phyloP scores from a whole-genome alignment of 345 rosid species.

The Heritiera fomes region DNA sequence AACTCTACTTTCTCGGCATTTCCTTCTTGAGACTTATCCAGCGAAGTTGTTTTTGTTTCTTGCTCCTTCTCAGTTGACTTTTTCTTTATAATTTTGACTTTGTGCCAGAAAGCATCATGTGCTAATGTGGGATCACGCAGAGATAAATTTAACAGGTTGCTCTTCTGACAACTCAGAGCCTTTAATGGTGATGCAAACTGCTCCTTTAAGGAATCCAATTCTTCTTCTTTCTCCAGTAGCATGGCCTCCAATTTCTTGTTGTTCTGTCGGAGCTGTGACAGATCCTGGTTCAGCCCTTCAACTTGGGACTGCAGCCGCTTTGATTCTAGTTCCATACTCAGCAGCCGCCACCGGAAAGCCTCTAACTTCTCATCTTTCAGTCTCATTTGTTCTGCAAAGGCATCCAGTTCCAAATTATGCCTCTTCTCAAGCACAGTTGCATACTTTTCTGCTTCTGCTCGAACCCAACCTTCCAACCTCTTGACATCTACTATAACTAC shows the following conservation, averaged over 20 bases:
- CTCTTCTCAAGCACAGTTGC: slow-evolving; percentile 56
- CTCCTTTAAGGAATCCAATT: slow-evolving; percentile 46
- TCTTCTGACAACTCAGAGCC: slow-evolving; percentile 36
- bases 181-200: slow-evolving; percentile 37
- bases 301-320: slow-evolving; percentile 62
- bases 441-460: slow-evolving; percentile 62
- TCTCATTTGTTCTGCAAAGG: slow-evolving; percentile 72
- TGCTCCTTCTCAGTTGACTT: slow-evolving; percentile 37
- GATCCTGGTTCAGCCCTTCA: slow-evolving; percentile 59
- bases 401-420: slow-evolving; percentile 67
- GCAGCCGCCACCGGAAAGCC: slow-evolving; percentile 59
- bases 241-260: slow-evolving; percentile 57
- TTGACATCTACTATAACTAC: slow-evolving; percentile 45
- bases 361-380: slow-evolving; percentile 81
- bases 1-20: slow-evolving; percentile 35
- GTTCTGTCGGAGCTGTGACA: slow-evolving; percentile 54
- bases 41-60: slow-evolving; percentile 30
- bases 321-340: slow-evolving; percentile 79
- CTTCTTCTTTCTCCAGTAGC: slow-evolving; percentile 51
- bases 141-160: slow-evolving; percentile 30
- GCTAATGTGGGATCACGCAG: slow-evolving; percentile 34
- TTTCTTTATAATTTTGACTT: slow-evolving; percentile 41
- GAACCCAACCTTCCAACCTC: slow-evolving; percentile 60
- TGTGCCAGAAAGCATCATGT: slow-evolving; percentile 34
- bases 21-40: slow-evolving; percentile 33